Base-by-base conservation (phyloP, 768 basidiomycete species). In the Galerina sulciceps region DNA sequence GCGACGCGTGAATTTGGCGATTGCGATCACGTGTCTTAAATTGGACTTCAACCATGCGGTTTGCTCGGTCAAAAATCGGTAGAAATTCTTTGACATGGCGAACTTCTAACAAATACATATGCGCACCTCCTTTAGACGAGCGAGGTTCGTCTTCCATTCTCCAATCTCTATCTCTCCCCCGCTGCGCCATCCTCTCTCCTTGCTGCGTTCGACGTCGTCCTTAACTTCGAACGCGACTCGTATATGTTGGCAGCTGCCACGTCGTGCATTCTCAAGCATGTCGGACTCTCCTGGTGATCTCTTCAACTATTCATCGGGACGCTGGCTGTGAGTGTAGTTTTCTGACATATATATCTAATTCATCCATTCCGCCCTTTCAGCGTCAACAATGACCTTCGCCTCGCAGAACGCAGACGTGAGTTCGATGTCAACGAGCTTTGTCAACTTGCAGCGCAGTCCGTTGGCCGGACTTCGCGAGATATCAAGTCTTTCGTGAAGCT, bases 351-450 rank as follows among this genome's bases (percentile, higher is more conserved):
- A 69, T 71, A 61, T 73, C 51, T 62, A 59, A 42, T 71, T 57
- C 60, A 70, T 31, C 8, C 8, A 31, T 31, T 8, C 2, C 26
- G 26, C 59, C 53, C 61, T 37, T 71, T 69, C 68, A 79, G 78
- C 54, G 43, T 71, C 65, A 80, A 81, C 69, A 68, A 79, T 58
- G 74, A 48, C 58, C 79, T 81, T 75, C 81, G 79, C 66, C 80
- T 64, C 61, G 65, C 61, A 71, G 81, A 85, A 71, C 81, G 78
- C 53, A 79, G 67, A 53, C 73, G 36, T 55, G 70, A 63, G 15
- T 81, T 82, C 71, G 52, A 81, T 46, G 73, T 76, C 73, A 67
- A 72, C 6, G 76, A 57, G 70, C 75, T 80, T 8, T 35, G 70
- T 74, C 73, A 69, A 69, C 77, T 82, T 67, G 76, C 79, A 57